Evolutionary conservation across 331 rosid species (phyloP).

Genomic region (Pyrus hybrid): DNA sequence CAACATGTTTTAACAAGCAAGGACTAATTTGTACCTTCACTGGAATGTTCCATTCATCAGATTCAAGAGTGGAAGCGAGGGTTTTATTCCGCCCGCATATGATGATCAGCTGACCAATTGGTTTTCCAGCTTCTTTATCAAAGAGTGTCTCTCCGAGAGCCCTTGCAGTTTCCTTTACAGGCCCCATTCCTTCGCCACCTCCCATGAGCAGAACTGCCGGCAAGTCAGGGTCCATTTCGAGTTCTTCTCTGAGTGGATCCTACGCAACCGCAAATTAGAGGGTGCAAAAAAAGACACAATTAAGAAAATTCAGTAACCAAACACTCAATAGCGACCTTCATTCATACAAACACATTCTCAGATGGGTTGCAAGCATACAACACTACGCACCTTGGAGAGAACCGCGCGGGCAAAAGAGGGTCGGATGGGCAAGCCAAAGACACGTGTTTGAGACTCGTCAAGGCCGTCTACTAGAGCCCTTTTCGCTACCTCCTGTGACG

Average conservation of each 20-base stretch:
- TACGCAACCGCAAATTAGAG: slow-evolving; percentile 13
- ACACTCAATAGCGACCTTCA: background rate
- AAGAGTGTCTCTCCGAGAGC: slow-evolving; percentile 71
- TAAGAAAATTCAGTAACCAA: background rate
- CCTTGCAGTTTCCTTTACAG: slow-evolving; percentile 89
- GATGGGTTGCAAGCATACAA: background rate
- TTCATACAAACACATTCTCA: background rate
- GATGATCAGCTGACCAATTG: slow-evolving; percentile 73
- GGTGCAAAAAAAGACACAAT: background rate
- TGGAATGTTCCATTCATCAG: slow-evolving; percentile 72
- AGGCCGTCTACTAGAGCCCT: slow-evolving; percentile 78
- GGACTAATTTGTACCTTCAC: slow-evolving; percentile 44
- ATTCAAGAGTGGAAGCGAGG: slow-evolving; percentile 50
- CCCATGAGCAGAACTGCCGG: slow-evolving; percentile 96
- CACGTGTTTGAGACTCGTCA: slow-evolving; percentile 57
- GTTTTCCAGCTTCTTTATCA: slow-evolving; percentile 47
- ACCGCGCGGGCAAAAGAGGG: slow-evolving; percentile 89
- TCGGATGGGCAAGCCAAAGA: slow-evolving; percentile 83
- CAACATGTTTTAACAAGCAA: slow-evolving; percentile 3
- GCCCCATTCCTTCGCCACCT: slow-evolving; percentile 99
- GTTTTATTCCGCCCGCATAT: slow-evolving; percentile 80
- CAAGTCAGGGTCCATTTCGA: slow-evolving; percentile 65
- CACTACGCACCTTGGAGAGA: slow-evolving; percentile 54
- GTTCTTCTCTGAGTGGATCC: slow-evolving; percentile 80
- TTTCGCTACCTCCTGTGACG: slow-evolving; percentile 77